phyloP scores from a whole-genome alignment of 1,139 yeast genomes.

The Candida tropicalis region DNA sequence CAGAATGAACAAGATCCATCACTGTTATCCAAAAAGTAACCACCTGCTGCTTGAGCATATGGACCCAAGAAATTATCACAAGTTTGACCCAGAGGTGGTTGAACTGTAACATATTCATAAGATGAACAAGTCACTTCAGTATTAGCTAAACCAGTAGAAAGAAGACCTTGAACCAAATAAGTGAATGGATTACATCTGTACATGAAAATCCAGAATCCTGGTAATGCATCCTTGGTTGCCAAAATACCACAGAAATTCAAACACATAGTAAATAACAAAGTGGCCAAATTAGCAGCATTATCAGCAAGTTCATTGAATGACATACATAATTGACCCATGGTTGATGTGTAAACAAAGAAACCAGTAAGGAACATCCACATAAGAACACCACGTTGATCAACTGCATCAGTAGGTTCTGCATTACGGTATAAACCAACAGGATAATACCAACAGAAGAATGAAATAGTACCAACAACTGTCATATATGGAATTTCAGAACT shows the following conservation, averaged over 20 bases:
- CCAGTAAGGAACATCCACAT: constrained; percentile 45
- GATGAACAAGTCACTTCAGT: constrained; percentile 27
- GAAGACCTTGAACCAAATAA: constrained; percentile 43
- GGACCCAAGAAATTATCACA: constrained; percentile 54
- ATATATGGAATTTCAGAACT: constrained; percentile 79
- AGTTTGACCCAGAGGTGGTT: constrained; percentile 49
- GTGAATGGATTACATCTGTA: constrained; percentile 71
- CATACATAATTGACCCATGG: constrained; percentile 39
- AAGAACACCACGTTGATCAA: constrained; percentile 40
- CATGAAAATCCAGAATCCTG: constrained; percentile 53
- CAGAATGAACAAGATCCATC: constrained; percentile 52
- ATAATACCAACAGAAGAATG: constrained; percentile 76
- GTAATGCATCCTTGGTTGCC: constrained; percentile 26
- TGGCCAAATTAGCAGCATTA: constrained; percentile 38
- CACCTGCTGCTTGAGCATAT: constrained; percentile 50
- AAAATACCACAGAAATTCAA: constrained; percentile 39
- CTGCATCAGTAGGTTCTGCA: constrained; percentile 38
- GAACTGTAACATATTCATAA: constrained; percentile 26
- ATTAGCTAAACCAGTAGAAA: constrained; percentile 28
- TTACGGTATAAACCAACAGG: constrained; percentile 71
- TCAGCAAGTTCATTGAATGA: constrained; percentile 40
- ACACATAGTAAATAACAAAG: constrained; percentile 30
- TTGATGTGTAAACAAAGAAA: constrained; percentile 32
- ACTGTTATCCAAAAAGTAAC: constrained; percentile 45
- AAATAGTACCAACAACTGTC: constrained; percentile 59